Evolutionary conservation across 805 yeast species (phyloP).

Genomic region (Candida anglica): DNA sequence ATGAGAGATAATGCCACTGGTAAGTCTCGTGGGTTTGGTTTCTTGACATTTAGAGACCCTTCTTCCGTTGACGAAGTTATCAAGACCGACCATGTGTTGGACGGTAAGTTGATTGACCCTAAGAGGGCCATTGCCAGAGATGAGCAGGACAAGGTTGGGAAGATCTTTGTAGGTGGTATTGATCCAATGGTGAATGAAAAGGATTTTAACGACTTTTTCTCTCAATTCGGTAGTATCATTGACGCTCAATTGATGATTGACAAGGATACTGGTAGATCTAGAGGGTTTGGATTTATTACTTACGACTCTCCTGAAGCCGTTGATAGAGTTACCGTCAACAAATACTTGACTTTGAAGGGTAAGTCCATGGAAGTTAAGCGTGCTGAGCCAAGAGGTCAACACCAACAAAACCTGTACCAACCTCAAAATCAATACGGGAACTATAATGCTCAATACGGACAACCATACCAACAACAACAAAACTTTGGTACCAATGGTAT

Average conservation of each 20-base stretch:
- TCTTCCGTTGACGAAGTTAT: constrained; percentile 82
- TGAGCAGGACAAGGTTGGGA: constrained; percentile 95
- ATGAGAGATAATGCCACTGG: constrained; percentile 90
- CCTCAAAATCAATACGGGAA: constrained; percentile 25
- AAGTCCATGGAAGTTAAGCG: constrained; percentile 80
- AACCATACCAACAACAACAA: constrained; percentile 16
- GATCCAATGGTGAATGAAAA: constrained; percentile 89
- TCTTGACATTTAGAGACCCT: constrained; percentile 81
- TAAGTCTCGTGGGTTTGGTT: constrained; percentile 92
- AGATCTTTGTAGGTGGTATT: constrained; percentile 95
- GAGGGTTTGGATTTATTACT: constrained; percentile 97
- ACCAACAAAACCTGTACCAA: constrained; percentile 37
- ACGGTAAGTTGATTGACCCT: constrained; percentile 96
- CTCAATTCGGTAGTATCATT: constrained; percentile 83
- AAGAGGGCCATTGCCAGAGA: constrained; percentile 96
- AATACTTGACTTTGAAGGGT: constrained; percentile 80
- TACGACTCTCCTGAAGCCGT: constrained; percentile 94
- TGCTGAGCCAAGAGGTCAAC: constrained; percentile 79
- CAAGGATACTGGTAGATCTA: constrained; percentile 92
- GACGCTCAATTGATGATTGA: constrained; percentile 97
- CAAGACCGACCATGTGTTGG: constrained; percentile 80
- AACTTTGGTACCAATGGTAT: constrained; percentile 19
- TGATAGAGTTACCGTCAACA: constrained; percentile 78
- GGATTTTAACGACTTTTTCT: constrained; percentile 82
- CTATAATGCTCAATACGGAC: constrained; percentile 26